Base-by-base conservation (phyloP, 805 yeast genomes). In the Lachancea nothofagi region DNA sequence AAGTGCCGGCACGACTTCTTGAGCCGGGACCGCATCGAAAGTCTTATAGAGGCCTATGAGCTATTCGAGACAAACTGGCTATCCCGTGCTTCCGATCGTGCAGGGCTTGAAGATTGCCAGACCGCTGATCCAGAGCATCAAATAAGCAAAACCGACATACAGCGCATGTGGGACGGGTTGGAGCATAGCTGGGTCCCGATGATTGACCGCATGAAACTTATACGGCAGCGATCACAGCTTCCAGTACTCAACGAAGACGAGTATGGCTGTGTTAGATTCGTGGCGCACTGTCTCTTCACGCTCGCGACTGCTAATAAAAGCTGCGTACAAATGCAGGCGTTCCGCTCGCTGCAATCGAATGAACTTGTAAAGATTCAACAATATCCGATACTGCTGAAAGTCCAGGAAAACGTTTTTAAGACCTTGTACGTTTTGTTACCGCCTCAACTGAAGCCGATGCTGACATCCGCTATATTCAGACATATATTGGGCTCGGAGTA, bases 401-500 rank as follows among this genome's bases (percentile, higher is more conserved):
- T 79, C 2, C 75, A 75, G 48, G 60, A 66, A 29, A 57, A 59
- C 29, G 68, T 74, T 2, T 78, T 67, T 55, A 67, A 73, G 54
- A 72, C 75, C 46, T 52, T 78, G 25, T 64, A 56, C 36, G 46
- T 70, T 3, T 50, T 68, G 6, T 51, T 71, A 9, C 72, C 73
- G 0, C 50, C 53, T 1, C 45, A 45, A 14, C 48, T 70, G 21
- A 67, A 64, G 26, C 56, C 53, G 1, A 45, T 53, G 12, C 53
- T 78, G 10, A 66, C 70, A 3, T 55, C 71, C 1, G 57, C 56
- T 2, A 45, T 45, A 4, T 56, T 78, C 13, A 62, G 83, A 33
- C 58, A 61, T 12, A 68, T 75, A 2, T 61, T 75, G 35, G 86
- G 85, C 2, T 62, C 71, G 28, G 81, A 79, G 47, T 71, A 77